Percentiles rank a stretch among this genome's conserved stretches.
phyloP scores from a whole-genome alignment of 345 rosid genomes.

The Excoecaria agallocha region DNA sequence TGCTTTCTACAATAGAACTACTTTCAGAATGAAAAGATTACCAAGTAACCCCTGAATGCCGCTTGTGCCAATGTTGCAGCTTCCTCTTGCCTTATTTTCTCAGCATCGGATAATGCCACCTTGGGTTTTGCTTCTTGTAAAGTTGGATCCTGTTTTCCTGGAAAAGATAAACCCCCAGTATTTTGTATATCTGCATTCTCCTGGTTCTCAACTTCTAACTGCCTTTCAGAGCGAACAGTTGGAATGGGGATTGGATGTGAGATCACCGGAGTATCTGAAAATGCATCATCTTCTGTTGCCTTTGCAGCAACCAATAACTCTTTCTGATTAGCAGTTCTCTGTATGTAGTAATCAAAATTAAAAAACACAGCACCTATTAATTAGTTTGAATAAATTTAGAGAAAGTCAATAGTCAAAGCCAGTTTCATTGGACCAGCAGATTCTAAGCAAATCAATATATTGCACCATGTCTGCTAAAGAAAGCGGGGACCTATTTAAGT shows the following conservation, averaged over 20 bases:
- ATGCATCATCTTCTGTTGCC: constrained; percentile 50
- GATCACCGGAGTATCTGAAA: constrained; percentile 42
- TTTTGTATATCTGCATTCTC: constrained; percentile 43
- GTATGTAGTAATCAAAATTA: constrained; percentile 3
- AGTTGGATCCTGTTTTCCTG: constrained; percentile 35
- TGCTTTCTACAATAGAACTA: not conserved
- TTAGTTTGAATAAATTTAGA: not conserved
- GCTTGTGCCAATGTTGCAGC: constrained; percentile 93
- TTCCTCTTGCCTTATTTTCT: constrained; percentile 49
- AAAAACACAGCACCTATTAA: not conserved
- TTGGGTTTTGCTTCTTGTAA: constrained; percentile 27
- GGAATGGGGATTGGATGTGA: constrained; percentile 26
- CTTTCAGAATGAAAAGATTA: constrained; percentile 33
- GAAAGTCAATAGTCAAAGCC: not conserved
- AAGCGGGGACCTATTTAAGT: not conserved
- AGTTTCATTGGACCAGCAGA: not conserved
- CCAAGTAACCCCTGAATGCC: constrained; percentile 93
- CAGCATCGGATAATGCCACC: constrained; percentile 43
- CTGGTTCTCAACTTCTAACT: constrained; percentile 38
- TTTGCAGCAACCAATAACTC: constrained; percentile 52
- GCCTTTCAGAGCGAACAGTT: constrained; percentile 39
- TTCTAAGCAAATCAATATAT: not conserved
- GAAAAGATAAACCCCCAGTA: constrained; percentile 33
- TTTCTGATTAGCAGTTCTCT: constrained; percentile 54
- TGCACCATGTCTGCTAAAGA: not conserved